Percentiles rank a stretch among this genome's conserved stretches.
Conservation (phyloP, 257 asterid genomes). For the Apocynum venetum region DNA sequence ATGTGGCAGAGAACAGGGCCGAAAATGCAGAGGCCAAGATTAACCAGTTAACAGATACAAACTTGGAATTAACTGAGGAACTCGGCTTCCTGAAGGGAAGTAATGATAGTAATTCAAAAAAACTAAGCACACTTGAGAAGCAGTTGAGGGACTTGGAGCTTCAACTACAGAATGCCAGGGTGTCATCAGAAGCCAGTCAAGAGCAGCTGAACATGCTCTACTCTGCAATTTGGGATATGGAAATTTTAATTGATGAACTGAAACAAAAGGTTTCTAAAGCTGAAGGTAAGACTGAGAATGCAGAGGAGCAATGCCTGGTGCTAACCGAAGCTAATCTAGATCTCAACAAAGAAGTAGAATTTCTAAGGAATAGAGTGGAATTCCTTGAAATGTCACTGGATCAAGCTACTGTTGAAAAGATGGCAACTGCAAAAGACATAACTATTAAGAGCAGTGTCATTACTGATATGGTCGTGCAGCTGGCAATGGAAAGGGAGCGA, state of each 20-base stretch:
- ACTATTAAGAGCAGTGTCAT: slow-evolving; percentile 46
- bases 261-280: slow-evolving; percentile 65
- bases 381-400: slow-evolving; percentile 46
- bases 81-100: slow-evolving; percentile 62
- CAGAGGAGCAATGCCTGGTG: slow-evolving; percentile 54
- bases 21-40: slow-evolving; percentile 36
- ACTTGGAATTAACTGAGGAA: slow-evolving; percentile 74
- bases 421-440: slow-evolving; percentile 56
- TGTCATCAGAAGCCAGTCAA: slow-evolving; percentile 78
- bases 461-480: slow-evolving; percentile 66
- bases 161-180: slow-evolving; percentile 63
- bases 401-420: slow-evolving; percentile 47
- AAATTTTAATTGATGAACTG: slow-evolving; percentile 82
- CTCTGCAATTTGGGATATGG: slow-evolving; percentile 97
- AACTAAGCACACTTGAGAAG: slow-evolving; percentile 57
- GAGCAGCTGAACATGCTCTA: slow-evolving; percentile 87
- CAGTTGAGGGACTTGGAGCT: slow-evolving; percentile 60
- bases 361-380: slow-evolving; percentile 43
- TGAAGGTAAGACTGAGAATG: slow-evolving; percentile 54
- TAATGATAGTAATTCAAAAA: slow-evolving; percentile 51
- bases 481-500: slow-evolving; percentile 77
- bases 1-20: slow-evolving; percentile 28
- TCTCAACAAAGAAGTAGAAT: slow-evolving; percentile 51
- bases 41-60: slow-evolving; percentile 60
- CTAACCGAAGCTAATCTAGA: slow-evolving; percentile 60